Base-by-base conservation (phyloP, 306 rosid species). In the Gleditsia sinensis region DNA sequence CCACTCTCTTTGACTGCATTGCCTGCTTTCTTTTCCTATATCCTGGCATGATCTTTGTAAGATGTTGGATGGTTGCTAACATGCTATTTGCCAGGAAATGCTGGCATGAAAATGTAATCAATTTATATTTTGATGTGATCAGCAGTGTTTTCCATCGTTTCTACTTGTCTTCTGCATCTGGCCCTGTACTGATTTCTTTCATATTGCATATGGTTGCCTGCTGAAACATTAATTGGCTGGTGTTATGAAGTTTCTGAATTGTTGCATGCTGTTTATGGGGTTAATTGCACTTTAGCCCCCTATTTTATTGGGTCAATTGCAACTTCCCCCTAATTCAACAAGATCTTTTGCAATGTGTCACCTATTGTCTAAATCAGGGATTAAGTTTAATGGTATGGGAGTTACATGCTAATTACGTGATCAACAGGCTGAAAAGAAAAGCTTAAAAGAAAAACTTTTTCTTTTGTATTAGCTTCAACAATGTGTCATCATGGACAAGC, bases 271-370 rank as follows among this genome's bases (percentile, higher is more conserved):
- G 50, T 46, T 13, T 30, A 13, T 14, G 28, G 69, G 56, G 21
- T 56, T 7, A 19, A 11, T 58, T 65, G 63, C 21, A 4, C 13
- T 28, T 56, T 9, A 14, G 20, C 33, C 17, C 66, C 37, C 11
- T 45, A 20, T 24, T 68, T 66, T 56, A 25, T 43, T 27, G 13
- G 42, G 70, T 24, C 14, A 49, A 34, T 37, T 37, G 76, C 45
- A 57, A 55, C 57, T 34, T 54, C n/a, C 19, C 71, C 51, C 27
- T 49, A 36, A 60, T 69, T 68, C 59, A 57, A 77, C 75, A 69
- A 0, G 25, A 14, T 25, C 1, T 1, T 9, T 69, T 77, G 36
- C 56, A 59, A 32, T 19, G 37, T 19, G 30, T 23, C 20, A 24
- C 51, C 63, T 48, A 49, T 17, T 2, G 0, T 37, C 72, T 42